phyloP scores from a whole-genome alignment of 2,329 filamentous ascomycete genomes.

The Fusarium equiseti region DNA sequence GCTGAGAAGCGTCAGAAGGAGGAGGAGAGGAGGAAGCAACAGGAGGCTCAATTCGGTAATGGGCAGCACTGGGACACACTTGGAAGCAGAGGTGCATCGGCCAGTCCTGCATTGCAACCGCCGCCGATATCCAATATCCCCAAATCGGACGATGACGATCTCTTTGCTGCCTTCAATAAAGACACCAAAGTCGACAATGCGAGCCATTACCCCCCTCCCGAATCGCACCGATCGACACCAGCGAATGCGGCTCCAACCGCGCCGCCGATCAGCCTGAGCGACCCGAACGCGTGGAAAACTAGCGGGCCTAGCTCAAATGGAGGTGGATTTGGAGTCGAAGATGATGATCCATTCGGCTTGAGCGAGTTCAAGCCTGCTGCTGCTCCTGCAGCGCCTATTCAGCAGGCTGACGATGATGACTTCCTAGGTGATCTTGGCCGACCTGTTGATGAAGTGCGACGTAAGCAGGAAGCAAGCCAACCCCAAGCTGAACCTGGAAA shows the following conservation, averaged over 20 bases:
- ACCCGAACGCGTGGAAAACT: conserved; percentile 65
- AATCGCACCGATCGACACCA: conserved; percentile 60
- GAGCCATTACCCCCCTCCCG: conserved; percentile 68
- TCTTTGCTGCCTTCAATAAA: conserved; percentile 76
- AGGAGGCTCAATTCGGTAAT: conserved; percentile 82
- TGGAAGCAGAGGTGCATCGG: conserved; percentile 65
- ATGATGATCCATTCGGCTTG: conserved; percentile 91
- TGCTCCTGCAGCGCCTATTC: conserved; percentile 47
- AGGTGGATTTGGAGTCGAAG: conserved; percentile 67
- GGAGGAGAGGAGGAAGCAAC: conserved; percentile 76
- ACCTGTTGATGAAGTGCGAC: conserved; percentile 73
- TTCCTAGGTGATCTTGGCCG: conserved; percentile 73
- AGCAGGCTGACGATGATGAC: conserved; percentile 68
- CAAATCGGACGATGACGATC: conserved; percentile 66
- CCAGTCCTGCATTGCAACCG: conserved; percentile 48
- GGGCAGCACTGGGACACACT: conserved; percentile 81
- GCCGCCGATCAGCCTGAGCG: conserved; percentile 63
- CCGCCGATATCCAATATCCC: conserved; percentile 31
- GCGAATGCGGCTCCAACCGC: conserved; percentile 49
- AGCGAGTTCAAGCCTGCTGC: conserved; percentile 67
- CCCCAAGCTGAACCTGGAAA: conserved; percentile 65
- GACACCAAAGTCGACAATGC: conserved; percentile 75
- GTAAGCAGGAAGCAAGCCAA: conserved; percentile 57
- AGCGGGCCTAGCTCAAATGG: conserved; percentile 47
- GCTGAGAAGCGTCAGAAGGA: conserved; percentile 78